phyloP scores from a whole-genome alignment of 345 rosid genomes.

The Luvunga scandens region DNA sequence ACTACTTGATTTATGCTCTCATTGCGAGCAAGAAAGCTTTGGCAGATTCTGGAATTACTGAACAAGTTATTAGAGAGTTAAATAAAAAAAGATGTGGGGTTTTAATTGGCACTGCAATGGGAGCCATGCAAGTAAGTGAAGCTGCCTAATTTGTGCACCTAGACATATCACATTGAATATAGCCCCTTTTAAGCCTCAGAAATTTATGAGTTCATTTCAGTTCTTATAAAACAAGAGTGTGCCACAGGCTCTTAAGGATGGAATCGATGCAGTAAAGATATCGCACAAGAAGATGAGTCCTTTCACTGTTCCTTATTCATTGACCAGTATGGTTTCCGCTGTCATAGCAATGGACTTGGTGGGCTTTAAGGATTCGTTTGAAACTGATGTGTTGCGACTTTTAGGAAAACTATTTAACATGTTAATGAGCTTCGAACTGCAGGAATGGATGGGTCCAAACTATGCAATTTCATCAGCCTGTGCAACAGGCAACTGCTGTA shows the following conservation, averaged over 20 bases:
- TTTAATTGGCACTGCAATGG: conserved; percentile 55
- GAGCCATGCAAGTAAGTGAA: conserved; percentile 50
- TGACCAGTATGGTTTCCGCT: conserved; percentile 58
- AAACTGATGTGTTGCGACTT: not conserved
- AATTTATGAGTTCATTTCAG: not conserved
- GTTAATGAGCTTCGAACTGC: not conserved
- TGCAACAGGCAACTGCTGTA: conserved; percentile 63
- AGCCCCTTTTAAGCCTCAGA: not conserved
- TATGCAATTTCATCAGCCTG: conserved; percentile 62
- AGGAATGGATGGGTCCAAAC: conserved; percentile 80
- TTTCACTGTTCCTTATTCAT: conserved; percentile 52
- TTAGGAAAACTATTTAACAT: not conserved
- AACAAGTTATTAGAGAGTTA: conserved; percentile 36
- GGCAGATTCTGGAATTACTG: conserved; percentile 52
- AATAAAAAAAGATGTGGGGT: conserved; percentile 54
- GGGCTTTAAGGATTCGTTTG: not conserved
- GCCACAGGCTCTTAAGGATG: conserved; percentile 43
- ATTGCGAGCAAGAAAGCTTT: conserved; percentile 63
- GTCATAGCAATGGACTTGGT: conserved; percentile 60
- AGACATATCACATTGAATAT: not conserved
- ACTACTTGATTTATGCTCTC: conserved; percentile 55
- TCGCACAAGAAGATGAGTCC: conserved; percentile 54
- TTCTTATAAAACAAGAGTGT: not conserved
- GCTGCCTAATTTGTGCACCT: not conserved
- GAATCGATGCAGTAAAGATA: conserved; percentile 44